phyloP scores from a whole-genome alignment of 768 basidiomycete genomes.

The Mycena galericulata region DNA sequence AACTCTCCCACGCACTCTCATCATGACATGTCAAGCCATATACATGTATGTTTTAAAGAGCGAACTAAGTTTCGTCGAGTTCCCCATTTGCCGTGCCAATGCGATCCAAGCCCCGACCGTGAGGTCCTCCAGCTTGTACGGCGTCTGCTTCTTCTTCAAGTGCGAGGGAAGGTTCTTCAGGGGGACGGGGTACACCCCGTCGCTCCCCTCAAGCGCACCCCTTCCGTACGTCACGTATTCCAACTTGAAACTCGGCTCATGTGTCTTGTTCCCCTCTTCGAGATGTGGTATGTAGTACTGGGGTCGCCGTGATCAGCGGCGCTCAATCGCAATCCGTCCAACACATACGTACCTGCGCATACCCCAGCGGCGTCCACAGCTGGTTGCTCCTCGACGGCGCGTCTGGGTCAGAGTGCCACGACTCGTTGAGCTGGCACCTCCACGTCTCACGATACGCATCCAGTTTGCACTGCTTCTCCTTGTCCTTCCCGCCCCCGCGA shows the following conservation, averaged over 20 bases:
- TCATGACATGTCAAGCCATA: constrained; percentile 42
- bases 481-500: constrained; percentile 56
- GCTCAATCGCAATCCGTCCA: constrained; percentile 9
- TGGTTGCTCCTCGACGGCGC: constrained; percentile 81
- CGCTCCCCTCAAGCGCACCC: constrained; percentile 36
- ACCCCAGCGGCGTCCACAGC: constrained; percentile 82
- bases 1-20: background rate
- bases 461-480: constrained; percentile 59
- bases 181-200: constrained; percentile 64
- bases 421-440: constrained; percentile 69
- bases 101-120: constrained; percentile 81
- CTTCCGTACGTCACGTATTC: constrained; percentile 82
- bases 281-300: constrained; percentile 79
- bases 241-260: constrained; percentile 73
- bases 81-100: constrained; percentile 72
- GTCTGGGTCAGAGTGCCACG: constrained; percentile 70
- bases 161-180: constrained; percentile 63
- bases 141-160: constrained; percentile 65
- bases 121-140: constrained; percentile 81
- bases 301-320: constrained; percentile 24
- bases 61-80: constrained; percentile 65
- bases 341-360: constrained; percentile 76
- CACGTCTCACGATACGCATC: constrained; percentile 68
- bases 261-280: constrained; percentile 57
- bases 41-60: constrained; percentile 84